Conservation (phyloP, 768 basidiomycete species). For the Pisolithus marmoratus region DNA sequence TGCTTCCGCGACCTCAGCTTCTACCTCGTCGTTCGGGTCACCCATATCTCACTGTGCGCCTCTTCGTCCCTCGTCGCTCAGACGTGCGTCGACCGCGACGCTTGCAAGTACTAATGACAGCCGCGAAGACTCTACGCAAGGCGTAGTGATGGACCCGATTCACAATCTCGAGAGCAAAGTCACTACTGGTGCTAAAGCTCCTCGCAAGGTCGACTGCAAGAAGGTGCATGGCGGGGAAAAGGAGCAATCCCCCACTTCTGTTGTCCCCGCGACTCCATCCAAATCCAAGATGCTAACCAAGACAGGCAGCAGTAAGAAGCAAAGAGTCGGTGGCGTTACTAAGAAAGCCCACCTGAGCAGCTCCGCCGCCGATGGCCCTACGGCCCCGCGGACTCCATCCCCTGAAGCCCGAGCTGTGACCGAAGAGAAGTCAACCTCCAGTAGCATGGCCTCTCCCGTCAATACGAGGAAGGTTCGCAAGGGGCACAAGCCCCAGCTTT, state of each 20-base stretch:
- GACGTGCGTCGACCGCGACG: conserved; percentile 30
- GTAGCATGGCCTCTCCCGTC: background rate
- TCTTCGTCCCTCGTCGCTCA: conserved; percentile 40
- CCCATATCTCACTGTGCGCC: conserved; percentile 33
- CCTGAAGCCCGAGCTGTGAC: conserved; percentile 7
- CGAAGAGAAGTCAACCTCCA: conserved; percentile 17
- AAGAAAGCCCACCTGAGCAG: background rate
- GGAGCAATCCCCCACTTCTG: background rate
- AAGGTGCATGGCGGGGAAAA: background rate
- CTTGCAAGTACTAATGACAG: conserved; percentile 8
- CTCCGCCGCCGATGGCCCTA: conserved; percentile 5
- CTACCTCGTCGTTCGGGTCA: conserved; percentile 30
- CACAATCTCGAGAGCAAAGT: background rate
- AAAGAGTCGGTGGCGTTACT: background rate
- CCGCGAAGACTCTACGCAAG: background rate
- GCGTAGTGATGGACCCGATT: background rate
- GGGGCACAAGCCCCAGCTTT: conserved; percentile 36
- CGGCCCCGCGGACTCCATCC: conserved; percentile 21
- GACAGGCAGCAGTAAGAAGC: background rate
- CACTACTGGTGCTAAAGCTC: too few relatives aligned
- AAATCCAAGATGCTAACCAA: background rate
- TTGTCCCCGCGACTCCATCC: background rate
- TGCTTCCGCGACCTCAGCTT: conserved; percentile 21
- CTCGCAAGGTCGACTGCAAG: background rate
- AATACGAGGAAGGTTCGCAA: conserved; percentile 24